Base-by-base conservation (phyloP, 345 rosid genomes). In the Pistacia vera region DNA sequence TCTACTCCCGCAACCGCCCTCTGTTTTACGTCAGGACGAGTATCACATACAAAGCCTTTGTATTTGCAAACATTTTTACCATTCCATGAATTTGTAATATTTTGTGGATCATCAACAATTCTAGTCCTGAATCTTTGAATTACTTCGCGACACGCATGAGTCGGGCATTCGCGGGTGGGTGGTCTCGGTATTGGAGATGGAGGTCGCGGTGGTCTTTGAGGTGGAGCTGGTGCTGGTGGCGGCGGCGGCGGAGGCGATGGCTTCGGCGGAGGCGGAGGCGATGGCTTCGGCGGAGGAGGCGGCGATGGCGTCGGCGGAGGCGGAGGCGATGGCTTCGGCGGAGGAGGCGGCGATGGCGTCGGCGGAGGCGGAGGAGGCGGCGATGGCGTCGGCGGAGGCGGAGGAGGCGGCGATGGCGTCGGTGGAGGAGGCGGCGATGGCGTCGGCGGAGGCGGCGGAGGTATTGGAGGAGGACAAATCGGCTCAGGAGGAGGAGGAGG, bases 21-120 rank as follows among this genome's bases (percentile, higher is more conserved):
- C 30, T 41, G 1, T 3, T 66, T 76, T 12, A 7, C 33, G 77
- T 69, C 79, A 0, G 90, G 92, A 36, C 70, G 72, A 0, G 0
- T 36, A 0, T 66, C 86, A 36, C 92, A 86, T 2, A 0, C 9
- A 66, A 88, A 86, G 48, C 92, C 92, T 25, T 1, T 6, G 75
- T 80, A 87, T 0, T 60, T 28, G 75, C 88, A 88, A 13, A 79
- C 68, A 51, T 82, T 17, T 0, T 0, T 1, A 18, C 82, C 83
- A 0, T 0, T 28, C 91, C 91, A 88, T 1, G 77, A 44, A 2
- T 33, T 12, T 2, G 5, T 63, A 59, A 82, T 78, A 18, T 17
- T 1, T 8, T 0, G 0, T 0, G 78, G 84, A 52, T 84, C 91
- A 0, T 0, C 0, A 0, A 0, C 30, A 63, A 88, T 73, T 20